Conservation (phyloP, 2,329 filamentous ascomycete genomes). For the Neocucurbitaria cava region DNA sequence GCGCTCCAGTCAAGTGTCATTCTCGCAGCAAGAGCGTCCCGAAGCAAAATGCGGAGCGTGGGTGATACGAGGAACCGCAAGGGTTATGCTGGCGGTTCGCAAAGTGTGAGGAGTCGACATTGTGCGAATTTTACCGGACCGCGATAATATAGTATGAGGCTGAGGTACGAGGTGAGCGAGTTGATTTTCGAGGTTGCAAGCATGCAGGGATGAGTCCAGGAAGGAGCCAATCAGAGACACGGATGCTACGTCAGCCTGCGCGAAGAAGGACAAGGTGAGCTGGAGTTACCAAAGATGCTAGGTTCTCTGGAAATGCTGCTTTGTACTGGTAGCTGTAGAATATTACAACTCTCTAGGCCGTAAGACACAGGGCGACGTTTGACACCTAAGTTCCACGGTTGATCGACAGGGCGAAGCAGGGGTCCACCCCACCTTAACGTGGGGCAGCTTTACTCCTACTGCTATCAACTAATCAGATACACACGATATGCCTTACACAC, state of each 20-base stretch:
- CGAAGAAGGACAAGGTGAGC: background rate
- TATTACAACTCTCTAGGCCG: no score
- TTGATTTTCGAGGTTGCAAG: slow-evolving; percentile 9
- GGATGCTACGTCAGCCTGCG: background rate
- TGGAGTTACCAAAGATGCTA: background rate
- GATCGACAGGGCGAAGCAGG: slow-evolving; percentile 1
- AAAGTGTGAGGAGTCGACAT: background rate
- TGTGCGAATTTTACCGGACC: background rate
- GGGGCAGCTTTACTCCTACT: slow-evolving; percentile 22
- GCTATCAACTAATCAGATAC: slow-evolving; percentile 14
- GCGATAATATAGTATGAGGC: slow-evolving; percentile 3
- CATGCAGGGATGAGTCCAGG: background rate
- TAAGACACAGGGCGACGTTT: background rate
- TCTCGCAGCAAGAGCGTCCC: background rate
- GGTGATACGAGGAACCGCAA: background rate
- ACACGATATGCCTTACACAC: slow-evolving; percentile 18
- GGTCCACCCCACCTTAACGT: slow-evolving; percentile 17
- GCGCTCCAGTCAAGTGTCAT: background rate
- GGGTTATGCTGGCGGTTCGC: background rate
- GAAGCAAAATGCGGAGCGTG: background rate
- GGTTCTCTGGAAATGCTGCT: background rate
- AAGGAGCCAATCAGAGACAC: background rate
- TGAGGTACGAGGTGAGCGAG: slow-evolving; percentile 11
- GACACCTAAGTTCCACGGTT: background rate
- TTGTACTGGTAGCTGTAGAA: background rate